Evolutionary conservation across 805 yeast genomes (phyloP).

Genomic region (Nakazawaea populi): DNA sequence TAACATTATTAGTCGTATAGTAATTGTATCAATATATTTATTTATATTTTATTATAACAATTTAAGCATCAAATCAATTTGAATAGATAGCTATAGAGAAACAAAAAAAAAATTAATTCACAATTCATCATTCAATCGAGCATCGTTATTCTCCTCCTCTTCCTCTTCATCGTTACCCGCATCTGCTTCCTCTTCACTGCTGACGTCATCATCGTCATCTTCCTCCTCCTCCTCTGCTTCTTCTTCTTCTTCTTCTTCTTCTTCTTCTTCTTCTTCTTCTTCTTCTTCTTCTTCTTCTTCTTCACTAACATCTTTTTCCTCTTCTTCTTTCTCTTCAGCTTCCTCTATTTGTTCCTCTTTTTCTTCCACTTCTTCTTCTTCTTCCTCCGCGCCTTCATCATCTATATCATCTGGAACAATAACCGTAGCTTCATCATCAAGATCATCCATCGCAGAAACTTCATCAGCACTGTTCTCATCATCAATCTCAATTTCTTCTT

Average conservation of each 20-base stretch:
- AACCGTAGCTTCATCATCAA: background rate
- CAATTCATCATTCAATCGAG: constrained; percentile 1
- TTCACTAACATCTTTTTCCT: background rate
- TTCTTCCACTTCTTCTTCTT: background rate
- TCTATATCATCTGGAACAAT: constrained; percentile 1
- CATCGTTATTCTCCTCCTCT: background rate
- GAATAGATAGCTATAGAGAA: background rate
- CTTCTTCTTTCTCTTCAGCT: background rate
- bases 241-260: background rate
- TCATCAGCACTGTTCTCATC: constrained; percentile 6
- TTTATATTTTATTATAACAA: too few relatives aligned
- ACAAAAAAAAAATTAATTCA: background rate
- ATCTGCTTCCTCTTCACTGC: background rate
- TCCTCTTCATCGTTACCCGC: background rate
- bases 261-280: background rate
- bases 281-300: background rate
- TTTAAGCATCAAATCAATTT: background rate
- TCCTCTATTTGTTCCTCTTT: background rate
- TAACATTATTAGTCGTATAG: too few relatives aligned
- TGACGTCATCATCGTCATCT: background rate
- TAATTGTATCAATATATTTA: too few relatives aligned
- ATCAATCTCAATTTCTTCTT: background rate
- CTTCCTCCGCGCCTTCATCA: background rate
- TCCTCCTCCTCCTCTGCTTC: constrained; percentile 1
- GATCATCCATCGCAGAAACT: background rate